phyloP scores from a whole-genome alignment of 169 alveolate species.

The Cryptosporidium sp. region DNA sequence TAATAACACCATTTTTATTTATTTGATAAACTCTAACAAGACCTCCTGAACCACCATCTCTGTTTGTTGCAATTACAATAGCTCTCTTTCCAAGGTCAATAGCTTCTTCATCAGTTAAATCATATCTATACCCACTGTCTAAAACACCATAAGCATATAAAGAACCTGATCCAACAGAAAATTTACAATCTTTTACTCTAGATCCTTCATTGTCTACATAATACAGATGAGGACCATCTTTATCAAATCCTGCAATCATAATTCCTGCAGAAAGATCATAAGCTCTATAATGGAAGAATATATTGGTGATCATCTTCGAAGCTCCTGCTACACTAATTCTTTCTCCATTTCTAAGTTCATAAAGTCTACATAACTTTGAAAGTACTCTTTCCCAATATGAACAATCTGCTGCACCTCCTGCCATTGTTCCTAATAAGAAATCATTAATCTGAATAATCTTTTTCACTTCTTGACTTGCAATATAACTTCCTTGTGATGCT shows the following conservation, averaged over 20 bases:
- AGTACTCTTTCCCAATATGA: slow-evolving; percentile 96
- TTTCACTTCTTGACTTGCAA: slow-evolving; percentile 95
- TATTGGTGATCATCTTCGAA: slow-evolving; percentile 94
- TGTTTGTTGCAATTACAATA: slow-evolving; percentile 97
- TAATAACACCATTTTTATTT: slow-evolving; percentile 93
- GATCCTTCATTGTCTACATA: slow-evolving; percentile 95
- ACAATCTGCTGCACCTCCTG: slow-evolving; percentile 99
- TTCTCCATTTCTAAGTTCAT: slow-evolving; percentile 90
- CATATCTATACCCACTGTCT: slow-evolving; percentile 92
- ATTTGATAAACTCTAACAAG: slow-evolving; percentile 97
- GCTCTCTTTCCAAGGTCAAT: slow-evolving; percentile 97
- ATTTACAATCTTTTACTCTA: slow-evolving; percentile 90
- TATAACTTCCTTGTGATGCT: slow-evolving; percentile 98
- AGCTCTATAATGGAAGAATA: slow-evolving; percentile 94
- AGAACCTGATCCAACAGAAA: slow-evolving; percentile 98
- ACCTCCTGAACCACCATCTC: slow-evolving; percentile 99
- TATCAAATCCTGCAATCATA: slow-evolving; percentile 91
- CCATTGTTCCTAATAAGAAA: slow-evolving; percentile 98
- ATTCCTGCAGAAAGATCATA: slow-evolving; percentile 98
- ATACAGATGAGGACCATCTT: slow-evolving; percentile 91
- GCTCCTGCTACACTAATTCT: slow-evolving; percentile 98
- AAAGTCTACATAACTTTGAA: slow-evolving; percentile 93
- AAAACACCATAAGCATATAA: slow-evolving; percentile 98
- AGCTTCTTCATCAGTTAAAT: slow-evolving; percentile 95
- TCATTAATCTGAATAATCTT: slow-evolving; percentile 97